A percentile compares a stretch with the other conserved stretches of the same genome.
Evolutionary conservation across 1,284 basidiomycete species (phyloP).

Genomic region (Pterula multifida): DNA sequence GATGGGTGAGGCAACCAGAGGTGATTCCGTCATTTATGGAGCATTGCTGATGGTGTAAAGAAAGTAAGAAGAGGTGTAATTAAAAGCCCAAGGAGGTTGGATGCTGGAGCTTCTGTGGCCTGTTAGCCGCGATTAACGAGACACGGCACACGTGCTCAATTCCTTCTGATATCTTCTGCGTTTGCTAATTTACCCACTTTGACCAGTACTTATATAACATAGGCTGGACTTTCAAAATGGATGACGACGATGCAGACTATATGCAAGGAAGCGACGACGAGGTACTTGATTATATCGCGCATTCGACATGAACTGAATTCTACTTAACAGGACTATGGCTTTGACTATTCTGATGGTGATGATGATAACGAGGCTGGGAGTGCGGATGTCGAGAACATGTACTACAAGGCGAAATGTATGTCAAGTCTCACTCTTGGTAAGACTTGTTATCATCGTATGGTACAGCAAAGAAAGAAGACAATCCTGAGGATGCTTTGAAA

Average conservation of each 20-base stretch:
- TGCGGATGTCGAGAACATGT: conserved; percentile 97
- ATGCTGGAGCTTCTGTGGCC: not conserved
- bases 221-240: conserved; percentile 35
- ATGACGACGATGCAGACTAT: conserved; percentile 83
- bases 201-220: not conserved
- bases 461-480: conserved; percentile 84
- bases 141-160: not conserved
- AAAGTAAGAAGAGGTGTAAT: not conserved
- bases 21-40: conserved; percentile 7
- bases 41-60: not conserved
- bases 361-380: conserved; percentile 70
- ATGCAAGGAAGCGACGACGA: conserved; percentile 81
- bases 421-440: conserved; percentile 6
- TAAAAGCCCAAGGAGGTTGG: no score
- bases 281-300: conserved; percentile 24
- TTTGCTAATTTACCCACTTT: no score
- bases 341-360: conserved; percentile 91
- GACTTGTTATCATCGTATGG: not conserved
- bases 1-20: conserved; percentile 25
- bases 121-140: not conserved
- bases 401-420: conserved; percentile 94
- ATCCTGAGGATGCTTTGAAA: conserved; percentile 79
- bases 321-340: conserved; percentile 78
- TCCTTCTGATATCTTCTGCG: not conserved
- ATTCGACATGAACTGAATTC: conserved; percentile 8